Evolutionary conservation across 2,329 filamentous ascomycete genomes (phyloP), one percentile per base, ranked within the genome.

Genomic region (Pseudocercospora cruenta): DNA sequence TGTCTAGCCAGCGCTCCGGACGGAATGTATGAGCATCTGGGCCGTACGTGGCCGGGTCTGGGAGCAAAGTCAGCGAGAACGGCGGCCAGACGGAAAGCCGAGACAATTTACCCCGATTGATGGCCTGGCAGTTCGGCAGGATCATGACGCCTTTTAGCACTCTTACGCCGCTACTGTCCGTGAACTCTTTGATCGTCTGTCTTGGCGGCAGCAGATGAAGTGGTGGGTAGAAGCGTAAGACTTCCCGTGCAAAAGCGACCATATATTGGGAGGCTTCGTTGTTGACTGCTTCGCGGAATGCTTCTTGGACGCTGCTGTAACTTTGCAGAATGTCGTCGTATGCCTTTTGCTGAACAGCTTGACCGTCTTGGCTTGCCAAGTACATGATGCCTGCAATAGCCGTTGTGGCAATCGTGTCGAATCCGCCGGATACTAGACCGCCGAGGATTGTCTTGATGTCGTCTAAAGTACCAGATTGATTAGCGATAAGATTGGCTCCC

Each of bases 1-100:
- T 9, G 14, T 76, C 75, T 67, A 74, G 70, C 69, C 69, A 71
- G 1, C 69, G 51, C n/a, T 70, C 69, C 21, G 69, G 67, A 10
- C 64, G 55, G 33, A 67, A 70, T 7, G 36, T 14, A 1, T 63
- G 47, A 2, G 69, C 69, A 51, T 70, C 66, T 1, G 33, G 8
- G 4, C 69, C 69, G 54, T 53, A 61, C 8, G 28, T 36, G 16
- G 14, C 43, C 14, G 43, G 43, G 19, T 61, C 59, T 51, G 31
- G 14, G 10, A 1, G 12, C 5, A 28, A 58, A 22, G 26, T 39
- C 24, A 39, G 31, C 55, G 36, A 21, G n/a, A 24, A 24, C 31
- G 4, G 8, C 9, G 6, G 31, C 14, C 19, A 22, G 36, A 39
- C 5, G 2, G 5, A 10, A 26, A 26, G n/a, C 6, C 24, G 16